Conservation (phyloP, 2,329 filamentous ascomycete genomes). For the Beauveria bassiana region DNA sequence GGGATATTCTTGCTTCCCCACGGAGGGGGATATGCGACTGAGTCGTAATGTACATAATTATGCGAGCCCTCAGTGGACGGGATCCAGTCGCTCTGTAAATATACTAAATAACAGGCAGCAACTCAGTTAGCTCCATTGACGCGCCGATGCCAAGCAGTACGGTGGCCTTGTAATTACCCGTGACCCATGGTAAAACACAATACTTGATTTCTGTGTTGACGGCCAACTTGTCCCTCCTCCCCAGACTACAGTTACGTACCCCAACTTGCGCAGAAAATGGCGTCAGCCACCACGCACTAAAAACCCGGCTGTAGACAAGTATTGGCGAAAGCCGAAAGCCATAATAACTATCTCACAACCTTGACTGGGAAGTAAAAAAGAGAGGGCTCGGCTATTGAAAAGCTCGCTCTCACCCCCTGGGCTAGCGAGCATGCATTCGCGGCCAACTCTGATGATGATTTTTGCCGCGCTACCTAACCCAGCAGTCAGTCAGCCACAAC, state of each 20-base stretch:
- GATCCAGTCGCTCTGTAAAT: not conserved
- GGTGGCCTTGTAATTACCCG: too few relatives aligned
- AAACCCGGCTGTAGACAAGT: not conserved
- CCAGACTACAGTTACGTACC: too few relatives aligned
- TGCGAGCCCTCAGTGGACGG: not conserved
- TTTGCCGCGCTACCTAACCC: not conserved
- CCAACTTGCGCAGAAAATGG: too few relatives aligned
- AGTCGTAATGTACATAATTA: slow-evolving; percentile 4
- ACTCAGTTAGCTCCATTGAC: too few relatives aligned
- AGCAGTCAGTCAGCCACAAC: slow-evolving; percentile 1
- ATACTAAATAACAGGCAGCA: too few relatives aligned
- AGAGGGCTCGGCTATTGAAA: slow-evolving; percentile 6
- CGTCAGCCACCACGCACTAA: too few relatives aligned
- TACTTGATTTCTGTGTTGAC: too few relatives aligned
- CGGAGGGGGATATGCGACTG: not conserved
- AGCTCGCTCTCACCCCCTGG: not conserved
- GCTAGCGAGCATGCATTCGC: not conserved
- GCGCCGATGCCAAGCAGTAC: too few relatives aligned
- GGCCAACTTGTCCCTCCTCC: too few relatives aligned
- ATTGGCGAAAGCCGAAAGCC: not conserved
- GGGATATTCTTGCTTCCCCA: not conserved
- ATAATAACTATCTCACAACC: not conserved
- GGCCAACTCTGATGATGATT: not conserved
- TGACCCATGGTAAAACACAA: too few relatives aligned
- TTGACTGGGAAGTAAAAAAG: not conserved